Evolutionary conservation across 225 moss, liverwort and hornwort genomes (phyloP).

Genomic region (Antitrichia curtipendula): DNA sequence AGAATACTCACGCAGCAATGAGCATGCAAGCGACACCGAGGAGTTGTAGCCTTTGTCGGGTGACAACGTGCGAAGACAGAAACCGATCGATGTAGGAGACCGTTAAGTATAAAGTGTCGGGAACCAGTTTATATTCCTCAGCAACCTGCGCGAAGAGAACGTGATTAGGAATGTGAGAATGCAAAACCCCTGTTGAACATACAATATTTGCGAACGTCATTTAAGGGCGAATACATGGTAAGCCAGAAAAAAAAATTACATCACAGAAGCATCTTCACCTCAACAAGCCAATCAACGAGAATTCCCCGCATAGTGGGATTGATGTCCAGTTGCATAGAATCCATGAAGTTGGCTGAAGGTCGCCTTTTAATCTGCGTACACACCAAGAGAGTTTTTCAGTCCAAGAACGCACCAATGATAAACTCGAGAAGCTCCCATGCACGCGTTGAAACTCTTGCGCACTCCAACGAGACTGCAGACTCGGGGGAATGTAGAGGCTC

Average conservation of each 20-base stretch:
- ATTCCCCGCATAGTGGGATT: slow-evolving; percentile 96
- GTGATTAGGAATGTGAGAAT: neutral
- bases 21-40: slow-evolving; percentile 98
- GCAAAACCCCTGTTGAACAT: no score
- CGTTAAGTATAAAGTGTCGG: slow-evolving; percentile 82
- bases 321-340: slow-evolving; percentile 73
- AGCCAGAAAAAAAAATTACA: no score
- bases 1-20: slow-evolving; percentile 62
- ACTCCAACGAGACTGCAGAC: neutral
- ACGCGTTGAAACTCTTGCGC: neutral
- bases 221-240: neutral
- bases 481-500: neutral
- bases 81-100: slow-evolving; percentile 90
- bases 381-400: neutral
- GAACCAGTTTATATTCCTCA: slow-evolving; percentile 91
- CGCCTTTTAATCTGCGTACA: slow-evolving; percentile 58
- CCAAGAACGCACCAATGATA: neutral
- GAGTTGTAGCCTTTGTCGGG: slow-evolving; percentile 81
- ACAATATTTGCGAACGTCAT: no score
- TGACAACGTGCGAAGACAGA: slow-evolving; percentile 62
- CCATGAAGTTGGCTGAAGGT: slow-evolving; percentile 80
- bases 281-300: slow-evolving; percentile 95
- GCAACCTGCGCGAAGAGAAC: slow-evolving; percentile 36
- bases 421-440: neutral
- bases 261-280: slow-evolving; percentile 10